These are phyloP conservation scores for Starmerella khaoyaiensis DNA, from an alignment of 805 yeast genomes.

Conservation along the genomic window DNA sequence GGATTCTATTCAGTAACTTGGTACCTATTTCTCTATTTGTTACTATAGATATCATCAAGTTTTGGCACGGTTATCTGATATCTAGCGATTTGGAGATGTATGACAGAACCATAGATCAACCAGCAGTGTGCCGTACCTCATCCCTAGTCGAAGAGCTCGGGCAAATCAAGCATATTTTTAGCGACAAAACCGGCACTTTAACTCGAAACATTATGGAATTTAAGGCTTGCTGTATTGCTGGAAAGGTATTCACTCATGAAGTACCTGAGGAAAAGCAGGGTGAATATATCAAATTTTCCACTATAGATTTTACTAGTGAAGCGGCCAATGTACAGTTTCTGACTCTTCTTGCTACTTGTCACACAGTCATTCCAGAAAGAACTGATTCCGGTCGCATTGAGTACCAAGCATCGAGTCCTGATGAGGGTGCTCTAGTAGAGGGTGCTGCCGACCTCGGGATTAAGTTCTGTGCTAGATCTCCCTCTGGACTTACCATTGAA, in stretches of 20 bases:
- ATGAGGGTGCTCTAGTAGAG: constrained; percentile 95
- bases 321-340: constrained; percentile 48
- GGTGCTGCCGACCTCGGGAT: constrained; percentile 90
- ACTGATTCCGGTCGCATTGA: constrained; percentile 44
- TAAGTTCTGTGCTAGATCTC: constrained; percentile 71
- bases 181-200: constrained; percentile 95
- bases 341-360: constrained; percentile 79
- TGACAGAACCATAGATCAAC: constrained; percentile 75
- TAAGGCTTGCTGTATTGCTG: constrained; percentile 85
- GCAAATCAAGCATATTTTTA: constrained; percentile 88
- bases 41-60: constrained; percentile 89
- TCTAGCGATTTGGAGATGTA: constrained; percentile 92
- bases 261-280: constrained; percentile 87
- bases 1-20: constrained; percentile 91
- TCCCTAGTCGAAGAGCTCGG: constrained; percentile 94
- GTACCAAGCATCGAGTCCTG: constrained; percentile 98
- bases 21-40: constrained; percentile 97
- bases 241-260: constrained; percentile 71
- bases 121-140: constrained; percentile 89
- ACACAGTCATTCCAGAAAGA: constrained; percentile 91
- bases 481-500: constrained; percentile 61
- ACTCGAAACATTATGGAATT: constrained; percentile 96
- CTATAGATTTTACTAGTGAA: not conserved
- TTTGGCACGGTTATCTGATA: constrained; percentile 87
- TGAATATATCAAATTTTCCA: constrained; percentile 50